phyloP scores from a whole-genome alignment of 2,329 filamentous ascomycete species.

The Colletotrichum plurivorum region DNA sequence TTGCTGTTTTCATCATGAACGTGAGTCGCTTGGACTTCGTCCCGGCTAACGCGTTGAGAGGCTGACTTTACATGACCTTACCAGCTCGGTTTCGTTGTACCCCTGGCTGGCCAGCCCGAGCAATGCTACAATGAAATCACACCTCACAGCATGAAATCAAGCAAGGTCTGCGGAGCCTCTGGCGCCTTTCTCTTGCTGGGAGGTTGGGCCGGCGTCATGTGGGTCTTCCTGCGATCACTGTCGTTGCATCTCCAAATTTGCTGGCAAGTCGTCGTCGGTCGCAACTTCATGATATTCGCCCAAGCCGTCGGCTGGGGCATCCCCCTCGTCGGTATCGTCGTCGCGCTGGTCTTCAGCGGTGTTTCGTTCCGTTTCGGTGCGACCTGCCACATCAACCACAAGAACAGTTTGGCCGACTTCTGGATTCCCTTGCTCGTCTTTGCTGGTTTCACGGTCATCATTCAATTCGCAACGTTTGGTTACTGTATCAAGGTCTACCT shows the following conservation, averaged over 20 bases:
- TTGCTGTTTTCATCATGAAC: conserved; percentile 83
- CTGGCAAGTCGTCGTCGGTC: conserved; percentile 93
- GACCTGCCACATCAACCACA: conserved; percentile 95
- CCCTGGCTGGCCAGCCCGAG: conserved; percentile 81
- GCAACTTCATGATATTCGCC: conserved; percentile 89
- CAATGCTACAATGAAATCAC: conserved; percentile 94
- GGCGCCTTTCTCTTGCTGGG: conserved; percentile 89
- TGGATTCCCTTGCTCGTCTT: conserved; percentile 92
- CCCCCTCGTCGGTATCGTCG: conserved; percentile 79
- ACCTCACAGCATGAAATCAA: conserved; percentile 90
- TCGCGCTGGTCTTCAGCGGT: conserved; percentile 87
- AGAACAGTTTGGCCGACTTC: conserved; percentile 84
- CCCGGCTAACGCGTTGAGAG: neutral
- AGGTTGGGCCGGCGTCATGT: conserved; percentile 87
- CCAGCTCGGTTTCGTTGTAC: conserved; percentile 91
- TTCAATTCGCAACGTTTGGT: conserved; percentile 87
- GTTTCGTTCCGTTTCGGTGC: conserved; percentile 94
- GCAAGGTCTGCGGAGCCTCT: conserved; percentile 86
- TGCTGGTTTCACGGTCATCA: conserved; percentile 80
- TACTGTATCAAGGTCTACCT: conserved; percentile 98
- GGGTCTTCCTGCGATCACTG: conserved; percentile 91
- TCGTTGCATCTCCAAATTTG: conserved; percentile 98
- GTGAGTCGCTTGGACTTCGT: conserved; percentile 63
- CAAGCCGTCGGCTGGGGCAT: conserved; percentile 88
- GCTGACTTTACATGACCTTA: neutral